Percentiles rank a stretch among this genome's conserved stretches.
These are phyloP conservation scores for Hypocreales sp. DNA, from an alignment of 2,329 filamentous ascomycete species.

Conservation along the genomic window DNA sequence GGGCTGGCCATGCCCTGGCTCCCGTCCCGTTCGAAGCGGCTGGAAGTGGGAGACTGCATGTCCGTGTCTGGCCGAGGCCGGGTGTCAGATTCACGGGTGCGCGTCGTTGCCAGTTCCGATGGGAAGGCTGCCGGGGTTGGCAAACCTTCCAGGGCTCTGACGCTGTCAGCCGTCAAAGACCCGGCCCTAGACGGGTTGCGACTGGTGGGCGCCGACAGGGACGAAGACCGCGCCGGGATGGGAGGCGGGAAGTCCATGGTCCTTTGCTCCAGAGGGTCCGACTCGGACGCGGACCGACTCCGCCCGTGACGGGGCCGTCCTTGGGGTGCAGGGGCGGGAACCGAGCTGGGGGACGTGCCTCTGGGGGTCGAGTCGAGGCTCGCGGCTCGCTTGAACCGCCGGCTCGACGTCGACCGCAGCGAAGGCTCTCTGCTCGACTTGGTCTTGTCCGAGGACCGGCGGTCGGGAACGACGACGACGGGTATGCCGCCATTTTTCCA, in stretches of 20 bases:
- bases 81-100: neutral
- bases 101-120: neutral
- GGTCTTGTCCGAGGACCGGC: conserved; percentile 36
- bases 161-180: conserved; percentile 30
- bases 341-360: no score
- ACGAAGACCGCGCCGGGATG: conserved; percentile 42
- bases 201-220: conserved; percentile 47
- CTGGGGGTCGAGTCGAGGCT: conserved; percentile 34
- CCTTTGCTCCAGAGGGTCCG: conserved; percentile 33
- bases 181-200: conserved; percentile 31
- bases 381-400: conserved; percentile 34
- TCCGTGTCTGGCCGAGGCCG: neutral
- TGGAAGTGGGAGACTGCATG: conserved; percentile 3
- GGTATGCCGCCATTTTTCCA: conserved; percentile 45
- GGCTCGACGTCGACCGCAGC: conserved; percentile 45
- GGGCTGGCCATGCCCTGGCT: conserved; percentile 20
- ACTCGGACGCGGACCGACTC: conserved; percentile 28
- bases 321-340: no score
- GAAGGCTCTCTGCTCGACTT: conserved; percentile 36
- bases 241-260: conserved; percentile 46
- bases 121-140: conserved; percentile 7
- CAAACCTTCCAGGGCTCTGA: conserved; percentile 38
- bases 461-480: conserved; percentile 45
- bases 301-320: no score
- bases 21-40: conserved; percentile 18